These are phyloP conservation scores for Aspergillus sp. DNA, from an alignment of 2,329 filamentous ascomycete genomes.

Conservation along the genomic window DNA sequence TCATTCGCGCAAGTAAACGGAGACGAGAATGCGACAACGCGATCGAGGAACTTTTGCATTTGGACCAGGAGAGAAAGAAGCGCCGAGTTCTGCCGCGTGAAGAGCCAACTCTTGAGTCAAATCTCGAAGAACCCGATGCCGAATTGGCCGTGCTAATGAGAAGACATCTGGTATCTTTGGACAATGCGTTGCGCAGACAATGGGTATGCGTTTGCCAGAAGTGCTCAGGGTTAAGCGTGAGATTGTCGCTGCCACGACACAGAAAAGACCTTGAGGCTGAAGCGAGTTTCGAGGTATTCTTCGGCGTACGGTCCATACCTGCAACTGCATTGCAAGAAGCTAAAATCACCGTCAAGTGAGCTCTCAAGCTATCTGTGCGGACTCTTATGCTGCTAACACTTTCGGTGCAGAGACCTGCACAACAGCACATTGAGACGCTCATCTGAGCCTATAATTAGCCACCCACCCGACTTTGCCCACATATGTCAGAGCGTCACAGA, in stretches of 20 bases:
- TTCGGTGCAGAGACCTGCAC: constrained; percentile 1
- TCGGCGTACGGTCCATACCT: constrained; percentile 10
- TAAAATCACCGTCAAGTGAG: constrained; percentile 15
- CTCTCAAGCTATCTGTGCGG: constrained; percentile 1
- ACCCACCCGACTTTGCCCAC: constrained; percentile 9
- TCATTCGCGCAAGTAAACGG: constrained; percentile 24
- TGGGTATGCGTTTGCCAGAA: constrained; percentile 21
- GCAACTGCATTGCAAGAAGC: constrained; percentile 14
- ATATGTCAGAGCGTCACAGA: constrained; percentile 14
- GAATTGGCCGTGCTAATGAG: constrained; percentile 26
- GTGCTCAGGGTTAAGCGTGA: constrained; percentile 13
- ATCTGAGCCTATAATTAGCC: constrained; percentile 2
- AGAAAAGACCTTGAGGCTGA: constrained; percentile 6
- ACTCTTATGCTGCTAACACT: not conserved
- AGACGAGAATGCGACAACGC: constrained; percentile 23
- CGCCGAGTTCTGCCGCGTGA: constrained; percentile 28
- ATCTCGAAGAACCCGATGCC: constrained; percentile 14
- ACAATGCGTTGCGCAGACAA: constrained; percentile 24
- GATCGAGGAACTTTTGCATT: constrained; percentile 24
- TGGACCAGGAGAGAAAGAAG: constrained; percentile 23
- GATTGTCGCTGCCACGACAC: constrained; percentile 10
- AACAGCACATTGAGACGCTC: constrained; percentile 1
- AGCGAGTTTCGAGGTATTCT: constrained; percentile 13
- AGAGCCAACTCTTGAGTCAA: constrained; percentile 11
- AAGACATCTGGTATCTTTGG: constrained; percentile 24